Percentiles rank a stretch among this genome's conserved stretches.
phyloP scores from a whole-genome alignment of 345 rosid species.

The Gossypium anomalum region DNA sequence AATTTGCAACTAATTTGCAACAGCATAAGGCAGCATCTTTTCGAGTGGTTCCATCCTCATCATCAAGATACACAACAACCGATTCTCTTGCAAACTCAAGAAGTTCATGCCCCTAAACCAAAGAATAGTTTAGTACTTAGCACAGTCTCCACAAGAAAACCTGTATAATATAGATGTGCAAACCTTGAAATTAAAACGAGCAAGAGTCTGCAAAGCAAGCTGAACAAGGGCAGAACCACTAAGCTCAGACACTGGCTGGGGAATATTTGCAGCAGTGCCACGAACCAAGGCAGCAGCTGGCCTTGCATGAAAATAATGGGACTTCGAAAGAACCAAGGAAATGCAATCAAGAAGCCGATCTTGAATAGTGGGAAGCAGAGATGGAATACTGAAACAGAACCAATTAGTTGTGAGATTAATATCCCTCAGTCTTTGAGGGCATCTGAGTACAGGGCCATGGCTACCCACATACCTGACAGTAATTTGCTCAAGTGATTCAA shows the following conservation, averaged over 20 bases:
- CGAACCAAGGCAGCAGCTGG: constrained; percentile 54
- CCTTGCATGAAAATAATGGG: constrained; percentile 63
- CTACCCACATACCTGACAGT: constrained; percentile 50
- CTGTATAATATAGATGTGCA: constrained; percentile 12
- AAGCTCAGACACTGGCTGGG: constrained; percentile 65
- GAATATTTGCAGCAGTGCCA: constrained; percentile 40
- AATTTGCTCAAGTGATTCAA: constrained; percentile 87
- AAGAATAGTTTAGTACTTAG: constrained; percentile 23
- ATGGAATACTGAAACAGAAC: constrained; percentile 69
- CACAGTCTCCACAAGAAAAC: constrained; percentile 5
- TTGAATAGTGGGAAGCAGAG: constrained; percentile 78
- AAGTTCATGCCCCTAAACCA: constrained; percentile 67
- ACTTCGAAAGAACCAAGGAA: constrained; percentile 78
- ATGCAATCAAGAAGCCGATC: constrained; percentile 77
- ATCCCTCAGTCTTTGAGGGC: background rate
- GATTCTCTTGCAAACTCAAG: constrained; percentile 94
- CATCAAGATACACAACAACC: constrained; percentile 81
- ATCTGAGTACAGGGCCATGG: constrained; percentile 14
- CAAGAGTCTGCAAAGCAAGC: constrained; percentile 94
- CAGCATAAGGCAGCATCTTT: constrained; percentile 96
- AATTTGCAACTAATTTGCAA: constrained; percentile 79
- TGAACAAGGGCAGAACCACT: constrained; percentile 73
- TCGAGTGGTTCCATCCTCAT: constrained; percentile 82
- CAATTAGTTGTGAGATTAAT: background rate
- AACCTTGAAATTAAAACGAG: constrained; percentile 92